These are phyloP conservation scores for Spergularia bocconei DNA, from an alignment of 148 eudicot species.

Conservation along the genomic window DNA sequence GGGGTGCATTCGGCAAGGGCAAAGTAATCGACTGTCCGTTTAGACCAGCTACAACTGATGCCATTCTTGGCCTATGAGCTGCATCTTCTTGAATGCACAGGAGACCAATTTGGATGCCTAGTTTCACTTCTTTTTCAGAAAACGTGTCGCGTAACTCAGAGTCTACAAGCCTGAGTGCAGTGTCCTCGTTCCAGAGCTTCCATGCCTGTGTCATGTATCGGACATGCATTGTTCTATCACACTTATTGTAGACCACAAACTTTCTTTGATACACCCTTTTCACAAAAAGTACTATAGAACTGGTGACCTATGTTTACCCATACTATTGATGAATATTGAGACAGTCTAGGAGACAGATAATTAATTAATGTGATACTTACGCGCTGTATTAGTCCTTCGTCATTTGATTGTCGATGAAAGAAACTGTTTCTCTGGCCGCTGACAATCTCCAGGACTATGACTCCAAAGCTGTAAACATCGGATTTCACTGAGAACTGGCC, in stretches of 20 bases:
- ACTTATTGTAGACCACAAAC: no score
- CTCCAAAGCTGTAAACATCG: no score
- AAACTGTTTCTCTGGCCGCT: slow-evolving; percentile 27
- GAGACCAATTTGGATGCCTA: slow-evolving; percentile 32
- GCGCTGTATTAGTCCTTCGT: slow-evolving; percentile 20
- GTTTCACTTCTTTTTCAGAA: slow-evolving; percentile 12
- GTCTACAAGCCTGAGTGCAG: slow-evolving; percentile 13
- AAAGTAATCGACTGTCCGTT: slow-evolving; percentile 20
- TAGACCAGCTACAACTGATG: slow-evolving; percentile 17
- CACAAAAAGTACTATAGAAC: no score
- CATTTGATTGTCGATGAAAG: background rate
- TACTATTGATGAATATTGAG: no score
- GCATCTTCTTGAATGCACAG: slow-evolving; percentile 35
- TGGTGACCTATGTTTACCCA: no score
- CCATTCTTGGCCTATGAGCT: slow-evolving; percentile 22
- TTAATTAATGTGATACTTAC: no score
- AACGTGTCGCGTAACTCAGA: background rate
- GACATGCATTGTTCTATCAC: background rate
- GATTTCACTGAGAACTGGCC: no score
- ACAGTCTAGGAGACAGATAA: no score
- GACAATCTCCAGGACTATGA: no score
- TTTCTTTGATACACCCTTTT: no score
- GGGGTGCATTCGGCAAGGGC: slow-evolving; percentile 17
- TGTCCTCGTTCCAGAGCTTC: slow-evolving; percentile 30
- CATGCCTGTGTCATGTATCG: slow-evolving; percentile 20